Percentiles rank a stretch among this genome's conserved stretches.
These are phyloP conservation scores for Centaurea solstitialis DNA, from an alignment of 129 eudicot species.

Conservation along the genomic window DNA sequence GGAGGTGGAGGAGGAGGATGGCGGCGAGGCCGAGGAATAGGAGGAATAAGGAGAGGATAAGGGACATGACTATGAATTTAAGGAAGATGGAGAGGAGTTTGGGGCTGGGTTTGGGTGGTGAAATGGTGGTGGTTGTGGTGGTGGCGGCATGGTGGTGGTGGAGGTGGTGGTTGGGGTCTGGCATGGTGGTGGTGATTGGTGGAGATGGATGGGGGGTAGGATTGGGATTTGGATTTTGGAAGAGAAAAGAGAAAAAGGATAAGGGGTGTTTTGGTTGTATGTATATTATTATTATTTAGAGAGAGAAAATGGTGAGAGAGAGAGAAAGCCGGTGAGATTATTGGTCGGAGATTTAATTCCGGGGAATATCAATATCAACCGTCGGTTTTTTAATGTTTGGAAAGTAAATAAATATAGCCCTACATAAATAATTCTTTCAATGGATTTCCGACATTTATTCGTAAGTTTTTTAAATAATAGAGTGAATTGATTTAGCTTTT, in stretches of 20 bases:
- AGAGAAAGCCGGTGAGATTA: neutral
- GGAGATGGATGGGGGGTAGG: neutral
- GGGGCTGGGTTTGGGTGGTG: constrained; percentile 46
- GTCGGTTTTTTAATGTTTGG: neutral
- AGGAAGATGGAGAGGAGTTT: constrained; percentile 56
- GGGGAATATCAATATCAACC: neutral
- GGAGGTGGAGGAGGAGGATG: constrained; percentile 69
- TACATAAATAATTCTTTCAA: too few relatives aligned
- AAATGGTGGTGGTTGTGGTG: constrained; percentile 21
- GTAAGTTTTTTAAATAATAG: too few relatives aligned
- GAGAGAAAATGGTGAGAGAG: neutral
- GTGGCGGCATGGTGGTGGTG: constrained; percentile 38
- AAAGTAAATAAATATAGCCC: too few relatives aligned
- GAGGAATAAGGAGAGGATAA: constrained; percentile 65
- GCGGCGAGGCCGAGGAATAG: constrained; percentile 83
- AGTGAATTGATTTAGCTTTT: too few relatives aligned
- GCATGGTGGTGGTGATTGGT: constrained; percentile 16
- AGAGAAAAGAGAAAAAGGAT: neutral
- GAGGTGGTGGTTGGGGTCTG: constrained; percentile 29
- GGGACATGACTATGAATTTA: constrained; percentile 60
- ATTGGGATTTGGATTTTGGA: neutral
- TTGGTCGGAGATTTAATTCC: neutral
- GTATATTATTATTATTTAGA: neutral
- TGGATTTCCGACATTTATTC: too few relatives aligned
- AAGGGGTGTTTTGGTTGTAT: neutral